These are phyloP conservation scores for Cordyceps militaris DNA, from an alignment of 2,329 filamentous ascomycete species.

Conservation along the genomic window DNA sequence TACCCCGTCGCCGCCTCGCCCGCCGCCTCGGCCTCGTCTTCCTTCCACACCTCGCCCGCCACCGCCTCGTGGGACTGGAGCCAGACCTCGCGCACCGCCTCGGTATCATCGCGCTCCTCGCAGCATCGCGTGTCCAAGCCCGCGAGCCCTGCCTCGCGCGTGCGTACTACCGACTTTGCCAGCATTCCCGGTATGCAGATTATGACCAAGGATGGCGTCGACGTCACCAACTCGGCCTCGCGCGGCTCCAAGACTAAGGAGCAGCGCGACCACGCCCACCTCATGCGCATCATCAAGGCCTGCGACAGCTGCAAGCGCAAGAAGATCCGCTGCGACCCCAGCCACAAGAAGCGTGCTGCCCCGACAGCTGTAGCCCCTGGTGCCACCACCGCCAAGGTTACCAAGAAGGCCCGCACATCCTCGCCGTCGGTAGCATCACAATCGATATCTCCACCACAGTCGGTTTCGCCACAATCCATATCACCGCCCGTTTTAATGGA, in stretches of 20 bases:
- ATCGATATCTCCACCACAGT: slow-evolving; percentile 11
- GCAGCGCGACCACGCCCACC: slow-evolving; percentile 58
- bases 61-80: slow-evolving; percentile 43
- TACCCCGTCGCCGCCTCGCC: slow-evolving; percentile 37
- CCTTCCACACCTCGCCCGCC: slow-evolving; percentile 43
- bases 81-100: slow-evolving; percentile 22
- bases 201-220: slow-evolving; percentile 54
- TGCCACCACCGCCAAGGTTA: slow-evolving; percentile 1
- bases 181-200: slow-evolving; percentile 59
- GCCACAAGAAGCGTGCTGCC: slow-evolving; percentile 44
- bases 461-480: neutral
- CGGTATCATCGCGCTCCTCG: slow-evolving; percentile 25
- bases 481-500: neutral
- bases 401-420: slow-evolving; percentile 9
- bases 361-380: slow-evolving; percentile 21
- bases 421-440: slow-evolving; percentile 15
- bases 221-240: slow-evolving; percentile 56
- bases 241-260: slow-evolving; percentile 60
- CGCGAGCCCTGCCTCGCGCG: slow-evolving; percentile 21
- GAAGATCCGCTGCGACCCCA: slow-evolving; percentile 57
- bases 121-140: slow-evolving; percentile 22
- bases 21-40: slow-evolving; percentile 41
- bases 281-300: slow-evolving; percentile 63
- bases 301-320: slow-evolving; percentile 55
- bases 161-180: slow-evolving; percentile 38